Percentiles rank a stretch among this genome's conserved stretches.
Conservation (phyloP, 2,329 filamentous ascomycete genomes). For the Monosporascus sp. region DNA sequence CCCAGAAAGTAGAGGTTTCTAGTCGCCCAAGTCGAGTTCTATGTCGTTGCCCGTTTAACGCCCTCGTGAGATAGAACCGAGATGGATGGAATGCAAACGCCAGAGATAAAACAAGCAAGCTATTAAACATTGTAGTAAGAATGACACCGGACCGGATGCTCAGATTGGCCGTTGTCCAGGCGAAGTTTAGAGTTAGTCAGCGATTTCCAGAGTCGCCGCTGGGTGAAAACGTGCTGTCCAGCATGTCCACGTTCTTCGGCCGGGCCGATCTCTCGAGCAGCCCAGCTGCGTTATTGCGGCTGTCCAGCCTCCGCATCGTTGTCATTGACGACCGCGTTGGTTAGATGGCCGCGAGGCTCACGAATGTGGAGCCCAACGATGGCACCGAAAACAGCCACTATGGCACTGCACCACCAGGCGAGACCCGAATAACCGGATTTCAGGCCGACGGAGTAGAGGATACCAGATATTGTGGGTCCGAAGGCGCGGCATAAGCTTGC, state of each 20-base stretch:
- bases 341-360: constrained; percentile 48
- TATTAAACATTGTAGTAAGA: constrained; percentile 18
- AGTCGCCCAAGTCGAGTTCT: constrained; percentile 19
- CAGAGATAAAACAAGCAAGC: constrained; percentile 12
- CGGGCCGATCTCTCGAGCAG: constrained; percentile 3
- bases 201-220: neutral
- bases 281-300: constrained; percentile 4
- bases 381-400: constrained; percentile 70
- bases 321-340: constrained; percentile 35
- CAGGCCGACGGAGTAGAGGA: constrained; percentile 77
- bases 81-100: constrained; percentile 2
- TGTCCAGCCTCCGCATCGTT: constrained; percentile 24
- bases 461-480: constrained; percentile 80
- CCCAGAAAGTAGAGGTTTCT: neutral
- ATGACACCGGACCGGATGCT: constrained; percentile 1
- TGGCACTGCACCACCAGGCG: constrained; percentile 86
- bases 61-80: constrained; percentile 6
- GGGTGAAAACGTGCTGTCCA: neutral
- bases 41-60: constrained; percentile 10
- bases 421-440: constrained; percentile 78
- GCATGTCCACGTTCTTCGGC: neutral
- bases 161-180: neutral
- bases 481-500: constrained; percentile 85
- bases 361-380: constrained; percentile 71
- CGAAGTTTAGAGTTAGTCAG: neutral